Evolutionary conservation across 2,329 filamentous ascomycete species (phyloP).

Genomic region (Cordyceps javanica): DNA sequence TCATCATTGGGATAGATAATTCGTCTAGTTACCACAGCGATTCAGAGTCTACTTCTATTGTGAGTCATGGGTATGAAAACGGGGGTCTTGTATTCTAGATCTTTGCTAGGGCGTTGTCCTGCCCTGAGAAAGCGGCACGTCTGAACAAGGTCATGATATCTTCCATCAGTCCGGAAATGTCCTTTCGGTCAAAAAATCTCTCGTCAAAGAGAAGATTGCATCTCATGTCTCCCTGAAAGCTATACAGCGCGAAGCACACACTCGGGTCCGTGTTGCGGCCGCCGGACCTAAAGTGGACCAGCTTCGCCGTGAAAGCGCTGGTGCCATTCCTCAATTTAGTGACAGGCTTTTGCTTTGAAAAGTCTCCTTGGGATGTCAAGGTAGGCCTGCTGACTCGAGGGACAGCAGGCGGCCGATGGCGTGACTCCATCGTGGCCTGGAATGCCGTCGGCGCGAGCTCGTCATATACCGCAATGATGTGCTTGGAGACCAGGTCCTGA

Average conservation of each 20-base stretch:
- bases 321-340: background rate
- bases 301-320: background rate
- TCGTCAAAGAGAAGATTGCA: background rate
- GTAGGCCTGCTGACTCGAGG: background rate
- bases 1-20: too few species aligned
- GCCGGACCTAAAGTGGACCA: background rate
- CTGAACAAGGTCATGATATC: background rate
- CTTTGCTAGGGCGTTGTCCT: background rate
- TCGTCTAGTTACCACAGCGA: too few species aligned
- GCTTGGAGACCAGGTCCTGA: background rate
- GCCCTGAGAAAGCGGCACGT: background rate
- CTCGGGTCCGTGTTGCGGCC: conserved; percentile 4
- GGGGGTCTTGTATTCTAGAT: background rate
- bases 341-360: background rate
- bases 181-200: background rate
- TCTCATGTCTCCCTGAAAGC: background rate
- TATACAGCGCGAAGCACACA: conserved; percentile 6
- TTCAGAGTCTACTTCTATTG: too few species aligned
- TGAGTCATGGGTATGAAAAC: too few species aligned
- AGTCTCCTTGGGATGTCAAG: background rate
- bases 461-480: background rate
- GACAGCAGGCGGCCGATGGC: background rate
- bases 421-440: background rate
- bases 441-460: background rate
- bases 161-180: background rate